A percentile compares a stretch with the other conserved stretches of the same genome.
These are phyloP conservation scores for Nicotiana paniculata DNA, from an alignment of 257 asterid species.

Conservation along the genomic window DNA sequence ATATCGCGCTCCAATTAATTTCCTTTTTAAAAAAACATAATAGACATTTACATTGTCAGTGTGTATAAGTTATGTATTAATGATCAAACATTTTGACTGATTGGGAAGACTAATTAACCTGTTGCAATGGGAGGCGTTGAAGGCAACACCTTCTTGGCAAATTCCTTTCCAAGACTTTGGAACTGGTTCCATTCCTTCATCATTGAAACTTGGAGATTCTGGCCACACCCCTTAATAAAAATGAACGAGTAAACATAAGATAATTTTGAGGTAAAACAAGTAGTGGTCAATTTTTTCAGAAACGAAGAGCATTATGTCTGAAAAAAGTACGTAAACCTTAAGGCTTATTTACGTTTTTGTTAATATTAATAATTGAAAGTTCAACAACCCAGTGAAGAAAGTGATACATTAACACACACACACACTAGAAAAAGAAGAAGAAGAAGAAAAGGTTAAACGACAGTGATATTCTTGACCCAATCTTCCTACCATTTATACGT, in stretches of 20 bases:
- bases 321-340: background rate
- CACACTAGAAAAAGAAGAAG: too few species aligned
- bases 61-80: background rate
- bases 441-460: too few species aligned
- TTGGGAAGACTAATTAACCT: slow-evolving; percentile 13
- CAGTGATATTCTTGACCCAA: background rate
- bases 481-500: background rate
- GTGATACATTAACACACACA: background rate
- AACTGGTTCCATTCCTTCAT: slow-evolving; percentile 43
- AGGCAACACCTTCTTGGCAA: slow-evolving; percentile 33
- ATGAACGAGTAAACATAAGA: background rate
- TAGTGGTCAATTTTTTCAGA: background rate
- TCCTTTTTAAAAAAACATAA: slow-evolving; percentile 9
- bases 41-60: background rate
- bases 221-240: slow-evolving; percentile 39
- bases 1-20: slow-evolving; percentile 44
- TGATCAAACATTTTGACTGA: background rate
- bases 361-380: too few species aligned
- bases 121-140: slow-evolving; percentile 36
- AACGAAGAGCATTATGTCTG: background rate
- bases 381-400: too few species aligned
- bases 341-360: background rate
- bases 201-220: slow-evolving; percentile 40
- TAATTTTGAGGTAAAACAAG: background rate
- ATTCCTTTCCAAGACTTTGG: slow-evolving; percentile 43